Conservation (phyloP, 495 filamentous ascomycete species). For the Niebla homalea region DNA sequence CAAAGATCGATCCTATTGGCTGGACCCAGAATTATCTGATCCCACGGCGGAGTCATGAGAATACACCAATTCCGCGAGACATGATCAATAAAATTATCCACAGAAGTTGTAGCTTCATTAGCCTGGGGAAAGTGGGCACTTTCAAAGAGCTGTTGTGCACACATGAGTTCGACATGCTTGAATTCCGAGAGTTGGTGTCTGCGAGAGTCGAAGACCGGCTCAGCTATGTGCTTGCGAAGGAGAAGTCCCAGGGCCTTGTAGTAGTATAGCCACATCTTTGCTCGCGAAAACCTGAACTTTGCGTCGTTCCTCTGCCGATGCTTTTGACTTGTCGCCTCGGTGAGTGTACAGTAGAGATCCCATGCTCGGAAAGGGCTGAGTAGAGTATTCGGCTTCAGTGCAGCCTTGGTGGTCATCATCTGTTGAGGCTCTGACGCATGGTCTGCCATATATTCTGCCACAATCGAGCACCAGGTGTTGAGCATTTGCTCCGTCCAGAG, state of each 20-base stretch:
- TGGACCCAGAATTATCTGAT: conserved; percentile 60
- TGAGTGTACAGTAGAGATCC: conserved; percentile 40
- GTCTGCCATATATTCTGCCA: conserved; percentile 27
- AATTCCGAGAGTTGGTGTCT: conserved; percentile 58
- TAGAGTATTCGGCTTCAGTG: conserved; percentile 32
- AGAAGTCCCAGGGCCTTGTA: conserved; percentile 57
- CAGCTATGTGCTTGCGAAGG: conserved; percentile 26
- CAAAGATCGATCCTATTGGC: conserved; percentile 62
- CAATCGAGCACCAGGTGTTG: conserved; percentile 54
- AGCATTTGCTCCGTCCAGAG: conserved; percentile 70
- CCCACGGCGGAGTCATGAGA: conserved; percentile 61
- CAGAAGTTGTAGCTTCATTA: conserved; percentile 52
- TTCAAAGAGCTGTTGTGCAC: conserved; percentile 56
- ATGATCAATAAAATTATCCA: conserved; percentile 69
- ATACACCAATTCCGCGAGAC: conserved; percentile 77
- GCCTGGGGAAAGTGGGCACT: conserved; percentile 77
- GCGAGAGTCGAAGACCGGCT: conserved; percentile 28
- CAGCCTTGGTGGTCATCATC: conserved; percentile 33
- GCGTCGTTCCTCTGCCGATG: conserved; percentile 7
- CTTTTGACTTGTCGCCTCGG: background rate
- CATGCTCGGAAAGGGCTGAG: conserved; percentile 49
- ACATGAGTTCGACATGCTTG: conserved; percentile 57
- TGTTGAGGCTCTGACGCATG: background rate
- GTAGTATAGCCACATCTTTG: conserved; percentile 66
- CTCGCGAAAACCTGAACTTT: conserved; percentile 27